Evolutionary conservation across 192 early-diverging fungal species (phyloP), one percentile per base, ranked within the genome.

Genomic region (Glomus cerebriforme): DNA sequence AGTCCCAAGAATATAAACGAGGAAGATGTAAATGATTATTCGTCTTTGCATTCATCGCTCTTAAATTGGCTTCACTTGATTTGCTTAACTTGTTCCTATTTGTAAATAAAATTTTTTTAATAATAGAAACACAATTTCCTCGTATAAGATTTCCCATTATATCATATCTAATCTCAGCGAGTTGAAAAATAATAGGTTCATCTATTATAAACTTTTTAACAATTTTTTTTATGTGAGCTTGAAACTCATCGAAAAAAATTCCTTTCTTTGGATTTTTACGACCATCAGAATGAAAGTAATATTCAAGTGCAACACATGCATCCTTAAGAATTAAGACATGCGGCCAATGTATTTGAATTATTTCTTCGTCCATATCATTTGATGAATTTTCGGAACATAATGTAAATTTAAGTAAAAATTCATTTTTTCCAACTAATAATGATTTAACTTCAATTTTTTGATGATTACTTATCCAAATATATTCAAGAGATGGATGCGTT

Each of bases 271-370:
- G 34, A 31, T 19, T 17, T 24, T n/a, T 13, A 39, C 37, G 67
- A n/a, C 43, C 35, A 10, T 45, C 35, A n/a, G 9, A 19, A 24
- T 10, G 19, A 43, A 43, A 22, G 12, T 43, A 69, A 22, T 45
- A 69, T 24, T 43, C n/a, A 37, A 69, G 37, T 3, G 67, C 34
- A 10, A 9, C 29, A 45, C 67, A 69, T 10, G 67, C 67, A 45
- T 69, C 67, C 9, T 69, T 43, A 19, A 69, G 15, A 10, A 24
- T n/a, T 24, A 26, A 15, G 29, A 35, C 22, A 24, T 69, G 8
- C 24, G 67, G 67, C 67, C 67, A 69, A 45, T 69, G 67, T 39
- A 69, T n/a, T 15, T 34, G 13, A 13, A 65, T 43, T 43, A 2
- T 43, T 3, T 39, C 37, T 39, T 8, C 7, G 37, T 8, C 9